A percentile compares a stretch with the other conserved stretches of the same genome.
These are phyloP conservation scores for Spathaspora boniae DNA, from an alignment of 805 yeast species.

Conservation along the genomic window DNA sequence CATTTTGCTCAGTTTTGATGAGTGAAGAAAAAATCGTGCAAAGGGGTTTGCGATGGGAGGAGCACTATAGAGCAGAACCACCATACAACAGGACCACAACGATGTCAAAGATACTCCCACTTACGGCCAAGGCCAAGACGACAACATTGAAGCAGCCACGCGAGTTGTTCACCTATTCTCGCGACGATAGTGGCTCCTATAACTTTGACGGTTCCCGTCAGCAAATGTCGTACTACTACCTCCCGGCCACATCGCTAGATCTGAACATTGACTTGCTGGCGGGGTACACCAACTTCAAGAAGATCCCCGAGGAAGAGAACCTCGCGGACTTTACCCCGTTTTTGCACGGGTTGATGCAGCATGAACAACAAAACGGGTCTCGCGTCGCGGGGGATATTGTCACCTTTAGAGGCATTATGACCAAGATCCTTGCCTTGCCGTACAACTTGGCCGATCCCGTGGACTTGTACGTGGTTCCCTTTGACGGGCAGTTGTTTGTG, in stretches of 20 bases:
- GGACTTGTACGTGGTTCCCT: constrained; percentile 60
- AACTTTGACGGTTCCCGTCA: constrained; percentile 38
- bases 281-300: constrained; percentile 60
- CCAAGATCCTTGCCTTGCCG: constrained; percentile 66
- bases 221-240: constrained; percentile 64
- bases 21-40: too few species aligned
- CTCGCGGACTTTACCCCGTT: constrained; percentile 56
- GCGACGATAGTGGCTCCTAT: constrained; percentile 50
- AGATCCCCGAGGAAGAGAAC: constrained; percentile 53
- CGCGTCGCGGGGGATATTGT: constrained; percentile 63
- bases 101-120: constrained; percentile 37
- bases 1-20: background rate
- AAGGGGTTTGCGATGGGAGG: background rate
- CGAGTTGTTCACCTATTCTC: constrained; percentile 67
- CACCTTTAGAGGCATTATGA: constrained; percentile 84
- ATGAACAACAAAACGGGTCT: constrained; percentile 46
- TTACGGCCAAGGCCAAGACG: constrained; percentile 50
- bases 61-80: background rate
- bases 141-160: constrained; percentile 83
- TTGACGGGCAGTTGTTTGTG: constrained; percentile 73
- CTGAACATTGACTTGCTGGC: constrained; percentile 53
- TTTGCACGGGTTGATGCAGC: constrained; percentile 48
- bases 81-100: background rate
- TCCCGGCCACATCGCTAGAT: constrained; percentile 70
- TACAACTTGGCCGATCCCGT: constrained; percentile 55